phyloP scores from a whole-genome alignment of 805 yeast species.

The Zygosaccharomyces pseudorouxii region DNA sequence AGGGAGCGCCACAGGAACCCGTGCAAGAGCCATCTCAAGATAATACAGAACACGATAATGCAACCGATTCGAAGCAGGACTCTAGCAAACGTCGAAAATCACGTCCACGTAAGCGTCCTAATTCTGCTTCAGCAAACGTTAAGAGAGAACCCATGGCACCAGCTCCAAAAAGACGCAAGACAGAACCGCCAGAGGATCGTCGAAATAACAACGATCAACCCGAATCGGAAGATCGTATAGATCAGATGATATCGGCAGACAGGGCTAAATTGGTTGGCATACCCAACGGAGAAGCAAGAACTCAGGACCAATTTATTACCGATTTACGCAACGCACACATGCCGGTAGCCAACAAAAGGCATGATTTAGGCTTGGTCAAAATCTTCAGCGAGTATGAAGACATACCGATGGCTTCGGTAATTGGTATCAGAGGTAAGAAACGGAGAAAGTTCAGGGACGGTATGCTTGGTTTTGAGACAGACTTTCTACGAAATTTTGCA shows the following conservation, averaged over 20 bases:
- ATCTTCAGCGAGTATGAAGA: conserved; percentile 35
- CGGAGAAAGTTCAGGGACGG: conserved; percentile 33
- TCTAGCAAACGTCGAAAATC: not conserved
- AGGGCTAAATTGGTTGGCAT: conserved; percentile 11
- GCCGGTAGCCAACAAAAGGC: conserved; percentile 21
- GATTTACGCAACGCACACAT: conserved; percentile 25
- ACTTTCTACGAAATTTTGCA: conserved; percentile 23
- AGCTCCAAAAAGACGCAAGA: not conserved
- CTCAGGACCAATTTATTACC: conserved; percentile 23
- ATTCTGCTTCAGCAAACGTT: not conserved
- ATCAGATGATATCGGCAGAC: conserved; percentile 16
- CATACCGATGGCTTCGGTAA: conserved; percentile 33
- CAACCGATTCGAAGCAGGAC: not conserved
- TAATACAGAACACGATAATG: not conserved
- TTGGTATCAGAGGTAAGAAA: conserved; percentile 37
- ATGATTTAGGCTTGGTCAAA: conserved; percentile 32
- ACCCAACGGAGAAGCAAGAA: conserved; percentile 10
- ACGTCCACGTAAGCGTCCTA: conserved; percentile 3
- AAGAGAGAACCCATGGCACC: not conserved
- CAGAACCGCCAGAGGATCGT: conserved; percentile 3
- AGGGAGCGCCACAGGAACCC: not conserved
- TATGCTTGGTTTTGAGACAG: conserved; percentile 35
- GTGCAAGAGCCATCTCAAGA: not conserved
- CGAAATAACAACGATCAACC: conserved; percentile 1
- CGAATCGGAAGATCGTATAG: conserved; percentile 13